Evolutionary conservation across 345 rosid species (phyloP).

Genomic region (Hirschfeldia incana): DNA sequence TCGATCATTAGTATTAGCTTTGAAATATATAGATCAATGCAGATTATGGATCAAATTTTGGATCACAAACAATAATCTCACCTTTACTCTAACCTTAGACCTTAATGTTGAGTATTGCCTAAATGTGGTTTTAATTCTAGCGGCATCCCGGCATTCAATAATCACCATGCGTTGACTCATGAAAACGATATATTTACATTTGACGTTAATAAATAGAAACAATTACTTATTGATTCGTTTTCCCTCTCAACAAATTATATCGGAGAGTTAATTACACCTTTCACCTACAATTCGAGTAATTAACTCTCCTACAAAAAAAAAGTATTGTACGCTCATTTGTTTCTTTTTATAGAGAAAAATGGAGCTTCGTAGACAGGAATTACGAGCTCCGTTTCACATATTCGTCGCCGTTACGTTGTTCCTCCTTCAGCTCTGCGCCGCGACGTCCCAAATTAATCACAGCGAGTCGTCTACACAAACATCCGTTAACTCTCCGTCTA

Average conservation of each 20-base stretch:
- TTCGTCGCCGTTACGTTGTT: conserved; percentile 14
- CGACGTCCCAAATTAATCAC: conserved; percentile 9
- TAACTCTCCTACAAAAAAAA: conserved; percentile 16
- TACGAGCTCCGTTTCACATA: conserved; percentile 28
- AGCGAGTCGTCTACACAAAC: conserved; percentile 16
- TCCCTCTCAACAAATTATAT: neutral
- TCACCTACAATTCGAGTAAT: conserved; percentile 1
- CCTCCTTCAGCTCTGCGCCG: conserved; percentile 22
- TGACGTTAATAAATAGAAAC: conserved; percentile 29
- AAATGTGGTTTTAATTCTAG: neutral
- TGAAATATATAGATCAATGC: neutral
- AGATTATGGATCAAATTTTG: too few relatives aligned
- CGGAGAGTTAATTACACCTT: conserved; percentile 26
- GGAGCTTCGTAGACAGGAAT: conserved; percentile 29
- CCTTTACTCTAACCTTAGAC: neutral
- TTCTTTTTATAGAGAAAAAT: neutral
- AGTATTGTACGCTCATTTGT: neutral
- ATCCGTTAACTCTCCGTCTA: conserved; percentile 23
- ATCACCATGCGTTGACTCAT: conserved; percentile 23
- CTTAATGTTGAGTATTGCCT: neutral
- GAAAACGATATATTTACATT: neutral
- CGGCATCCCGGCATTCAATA: conserved; percentile 24
- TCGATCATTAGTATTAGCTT: neutral
- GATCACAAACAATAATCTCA: neutral
- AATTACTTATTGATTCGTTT: conserved; percentile 29